Conservation (phyloP, 176 grass and related monocot genomes). For the Cymbopogon citratus region DNA sequence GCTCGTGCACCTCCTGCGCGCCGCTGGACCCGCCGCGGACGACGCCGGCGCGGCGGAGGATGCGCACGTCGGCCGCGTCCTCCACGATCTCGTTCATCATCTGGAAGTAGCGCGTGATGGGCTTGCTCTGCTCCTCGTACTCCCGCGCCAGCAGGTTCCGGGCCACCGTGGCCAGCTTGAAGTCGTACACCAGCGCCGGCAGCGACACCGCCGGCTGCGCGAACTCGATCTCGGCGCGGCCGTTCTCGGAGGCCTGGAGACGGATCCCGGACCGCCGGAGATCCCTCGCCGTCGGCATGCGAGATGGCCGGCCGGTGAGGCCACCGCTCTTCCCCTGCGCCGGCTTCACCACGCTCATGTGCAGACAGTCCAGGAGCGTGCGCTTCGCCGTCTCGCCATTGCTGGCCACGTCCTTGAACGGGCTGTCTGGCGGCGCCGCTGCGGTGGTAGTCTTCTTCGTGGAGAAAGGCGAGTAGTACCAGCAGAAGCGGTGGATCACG, state of each 20-base stretch:
- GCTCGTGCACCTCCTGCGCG: constrained; percentile 18
- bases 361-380: constrained; percentile 39
- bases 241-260: neutral
- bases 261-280: constrained; percentile 39
- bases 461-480: constrained; percentile 56
- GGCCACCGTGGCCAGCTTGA: constrained; percentile 50
- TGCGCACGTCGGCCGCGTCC: constrained; percentile 23
- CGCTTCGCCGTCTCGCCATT: neutral
- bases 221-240: constrained; percentile 18
- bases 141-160: constrained; percentile 54
- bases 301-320: neutral
- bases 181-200: constrained; percentile 41
- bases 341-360: constrained; percentile 15
- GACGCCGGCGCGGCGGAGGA: constrained; percentile 33
- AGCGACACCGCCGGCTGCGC: constrained; percentile 8
- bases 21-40: constrained; percentile 20
- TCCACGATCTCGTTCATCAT: constrained; percentile 58
- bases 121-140: constrained; percentile 35
- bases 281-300: constrained; percentile 31
- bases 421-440: neutral
- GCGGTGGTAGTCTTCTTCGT: neutral
- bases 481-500: constrained; percentile 39
- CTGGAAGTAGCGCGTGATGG: constrained; percentile 55
- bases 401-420: neutral
- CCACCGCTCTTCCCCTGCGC: neutral